Evolutionary conservation across 2,329 filamentous ascomycete genomes (phyloP), one percentile per base, ranked within the genome.

Genomic region (Erysiphe pulchra): DNA sequence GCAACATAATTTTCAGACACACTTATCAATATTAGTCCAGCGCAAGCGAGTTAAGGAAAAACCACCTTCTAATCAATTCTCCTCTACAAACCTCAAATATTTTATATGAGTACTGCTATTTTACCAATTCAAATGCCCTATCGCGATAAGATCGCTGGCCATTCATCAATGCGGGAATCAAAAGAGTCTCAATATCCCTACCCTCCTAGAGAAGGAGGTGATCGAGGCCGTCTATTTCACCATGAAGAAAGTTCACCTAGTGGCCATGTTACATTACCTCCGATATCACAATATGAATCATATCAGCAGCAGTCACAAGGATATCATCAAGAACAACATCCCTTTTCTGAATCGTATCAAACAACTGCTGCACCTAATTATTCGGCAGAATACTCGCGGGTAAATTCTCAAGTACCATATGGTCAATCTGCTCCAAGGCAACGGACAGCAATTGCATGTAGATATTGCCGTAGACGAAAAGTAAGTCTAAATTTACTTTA

Each of bases 391-490:
- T 56, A 57, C 47, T 49, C 47, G 13, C 48, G 55, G 48, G 51
- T 50, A 20, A 50, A 41, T 37, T 53, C 55, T 46, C 54, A 55
- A 31, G 60, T 58, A 53, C 46, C 53, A 16, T 59, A 57, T 45
- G 56, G 49, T 39, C 65, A 67, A 54, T 66, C 67, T 32, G 70
- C 70, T n/a, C 70, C 70, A 14, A 65, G 70, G 47, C 70, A 74
- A 56, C 62, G 70, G 50, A 74, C 70, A 45, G 70, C 70, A 46
- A 74, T 74, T 56, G 70, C 70, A 42, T 74, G 70, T 54, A 64
- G 69, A 47, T 74, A 74, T 56, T 74, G 70, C 57, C 61, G 70
- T 47, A 63, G 70, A 57, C 65, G 70, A 56, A 74, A 74, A 67
- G 70, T 73, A 61, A 52, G 56, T 46, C n/a, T 42, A 31, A 34